Evolutionary conservation across 1,284 basidiomycete genomes (phyloP).

Genomic region (Sporisorium graminicola): DNA sequence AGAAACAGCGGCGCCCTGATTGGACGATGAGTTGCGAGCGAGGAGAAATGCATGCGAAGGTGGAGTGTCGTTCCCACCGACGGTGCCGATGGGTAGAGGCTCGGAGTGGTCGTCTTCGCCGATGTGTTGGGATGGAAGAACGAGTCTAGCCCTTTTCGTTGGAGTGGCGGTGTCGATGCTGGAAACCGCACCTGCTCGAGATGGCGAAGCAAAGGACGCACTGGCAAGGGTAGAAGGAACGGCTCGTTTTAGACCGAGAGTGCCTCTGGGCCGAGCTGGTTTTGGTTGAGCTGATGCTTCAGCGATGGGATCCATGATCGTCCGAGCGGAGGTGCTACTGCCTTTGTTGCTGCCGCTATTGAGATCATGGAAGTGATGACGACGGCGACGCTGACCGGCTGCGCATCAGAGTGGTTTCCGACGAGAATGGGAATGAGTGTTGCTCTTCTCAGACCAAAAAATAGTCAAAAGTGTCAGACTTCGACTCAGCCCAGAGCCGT

Average conservation of each 20-base stretch:
- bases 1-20: constrained; percentile 1
- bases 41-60: constrained; percentile 34
- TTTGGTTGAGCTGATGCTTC: constrained; percentile 11
- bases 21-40: constrained; percentile 23
- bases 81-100: neutral
- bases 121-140: constrained; percentile 35
- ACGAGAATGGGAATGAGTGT: neutral
- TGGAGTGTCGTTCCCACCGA: constrained; percentile 16
- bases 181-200: constrained; percentile 1
- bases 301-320: constrained; percentile 14
- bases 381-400: constrained; percentile 1
- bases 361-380: constrained; percentile 8
- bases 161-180: neutral
- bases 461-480: neutral
- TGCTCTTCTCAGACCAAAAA: neutral
- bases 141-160: constrained; percentile 32
- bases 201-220: constrained; percentile 13
- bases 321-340: too few species aligned
- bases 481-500: constrained; percentile 27
- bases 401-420: neutral
- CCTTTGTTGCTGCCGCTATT: neutral
- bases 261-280: constrained; percentile 31
- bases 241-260: constrained; percentile 34
- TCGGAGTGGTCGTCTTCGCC: constrained; percentile 11
- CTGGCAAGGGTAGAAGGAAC: constrained; percentile 13